phyloP scores from a whole-genome alignment of 164 flowering plant species.

The Aristolochia contorta region DNA sequence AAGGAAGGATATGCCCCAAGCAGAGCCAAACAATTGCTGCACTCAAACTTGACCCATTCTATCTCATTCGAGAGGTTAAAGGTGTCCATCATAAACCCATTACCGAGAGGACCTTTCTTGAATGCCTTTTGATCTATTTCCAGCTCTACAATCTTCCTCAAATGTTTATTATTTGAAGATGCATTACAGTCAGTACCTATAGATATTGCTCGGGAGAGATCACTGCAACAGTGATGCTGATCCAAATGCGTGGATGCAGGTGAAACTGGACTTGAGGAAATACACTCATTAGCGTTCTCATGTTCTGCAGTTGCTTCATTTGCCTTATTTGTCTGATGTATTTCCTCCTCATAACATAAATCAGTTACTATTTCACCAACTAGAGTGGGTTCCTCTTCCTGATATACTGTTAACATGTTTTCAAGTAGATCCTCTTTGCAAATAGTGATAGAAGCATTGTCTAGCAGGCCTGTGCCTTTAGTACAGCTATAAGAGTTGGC shows the following conservation, averaged over 20 bases:
- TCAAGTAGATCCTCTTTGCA: constrained; percentile 58
- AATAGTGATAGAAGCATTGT: constrained; percentile 42
- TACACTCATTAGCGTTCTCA: neutral
- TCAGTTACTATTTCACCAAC: constrained; percentile 5
- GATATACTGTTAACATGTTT: constrained; percentile 22
- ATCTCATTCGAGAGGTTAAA: constrained; percentile 54
- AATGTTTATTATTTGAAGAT: constrained; percentile 14
- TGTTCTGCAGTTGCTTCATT: neutral
- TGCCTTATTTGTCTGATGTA: constrained; percentile 12
- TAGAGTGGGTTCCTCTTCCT: constrained; percentile 1
- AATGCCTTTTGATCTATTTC: constrained; percentile 34
- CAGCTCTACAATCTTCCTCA: constrained; percentile 14
- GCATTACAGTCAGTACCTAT: constrained; percentile 15
- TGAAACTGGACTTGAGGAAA: neutral
- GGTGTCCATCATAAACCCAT: constrained; percentile 57
- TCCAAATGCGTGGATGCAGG: constrained; percentile 8
- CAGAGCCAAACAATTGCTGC: constrained; percentile 57
- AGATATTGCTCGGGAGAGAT: constrained; percentile 5
- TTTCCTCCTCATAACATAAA: constrained; percentile 8
- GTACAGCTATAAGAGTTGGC: constrained; percentile 42
- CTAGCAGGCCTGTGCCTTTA: constrained; percentile 54
- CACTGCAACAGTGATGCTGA: constrained; percentile 16
- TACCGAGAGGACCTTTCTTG: constrained; percentile 64
- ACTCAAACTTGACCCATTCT: constrained; percentile 53
- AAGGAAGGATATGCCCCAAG: constrained; percentile 69